Evolutionary conservation across 768 basidiomycete genomes (phyloP).

Genomic region (Trametes meyenii): DNA sequence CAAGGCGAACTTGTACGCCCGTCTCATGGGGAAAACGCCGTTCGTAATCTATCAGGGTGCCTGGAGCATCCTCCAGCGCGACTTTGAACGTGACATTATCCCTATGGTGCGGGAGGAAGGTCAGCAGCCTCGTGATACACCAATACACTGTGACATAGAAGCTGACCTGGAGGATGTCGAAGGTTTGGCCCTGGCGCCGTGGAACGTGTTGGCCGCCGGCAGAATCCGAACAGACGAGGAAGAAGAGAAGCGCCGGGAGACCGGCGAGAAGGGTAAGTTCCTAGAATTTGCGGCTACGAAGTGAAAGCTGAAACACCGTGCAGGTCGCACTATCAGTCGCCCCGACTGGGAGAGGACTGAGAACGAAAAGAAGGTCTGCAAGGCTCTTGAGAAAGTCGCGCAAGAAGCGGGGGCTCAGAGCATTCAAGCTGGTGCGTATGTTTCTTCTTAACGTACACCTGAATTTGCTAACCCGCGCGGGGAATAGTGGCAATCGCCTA

Average conservation of each 20-base stretch:
- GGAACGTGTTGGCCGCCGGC: slow-evolving; percentile 25
- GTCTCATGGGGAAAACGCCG: slow-evolving; percentile 40
- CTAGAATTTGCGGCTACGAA: background rate
- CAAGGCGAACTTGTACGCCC: slow-evolving; percentile 44
- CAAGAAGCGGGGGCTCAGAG: slow-evolving; percentile 44
- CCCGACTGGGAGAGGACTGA: slow-evolving; percentile 50
- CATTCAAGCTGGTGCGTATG: slow-evolving; percentile 16
- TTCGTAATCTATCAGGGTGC: slow-evolving; percentile 40
- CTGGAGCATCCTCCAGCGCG: slow-evolving; percentile 40
- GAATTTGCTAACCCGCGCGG: background rate
- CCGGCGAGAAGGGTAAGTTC: slow-evolving; percentile 29
- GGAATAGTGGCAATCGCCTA: slow-evolving; percentile 53
- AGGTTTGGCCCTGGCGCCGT: slow-evolving; percentile 33
- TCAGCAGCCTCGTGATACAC: background rate
- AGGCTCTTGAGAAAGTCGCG: slow-evolving; percentile 55
- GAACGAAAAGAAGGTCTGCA: slow-evolving; percentile 44
- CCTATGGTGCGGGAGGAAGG: slow-evolving; percentile 40
- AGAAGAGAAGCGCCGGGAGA: slow-evolving; percentile 27
- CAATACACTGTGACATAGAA: background rate
- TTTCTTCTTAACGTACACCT: background rate
- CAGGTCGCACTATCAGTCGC: slow-evolving; percentile 37
- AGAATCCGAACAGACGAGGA: slow-evolving; percentile 30
- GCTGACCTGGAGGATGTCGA: background rate
- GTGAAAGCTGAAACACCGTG: background rate
- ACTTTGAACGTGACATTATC: slow-evolving; percentile 44